Evolutionary conservation across 495 filamentous ascomycete species (phyloP).

Genomic region (Recurvomyces mirabilis): DNA sequence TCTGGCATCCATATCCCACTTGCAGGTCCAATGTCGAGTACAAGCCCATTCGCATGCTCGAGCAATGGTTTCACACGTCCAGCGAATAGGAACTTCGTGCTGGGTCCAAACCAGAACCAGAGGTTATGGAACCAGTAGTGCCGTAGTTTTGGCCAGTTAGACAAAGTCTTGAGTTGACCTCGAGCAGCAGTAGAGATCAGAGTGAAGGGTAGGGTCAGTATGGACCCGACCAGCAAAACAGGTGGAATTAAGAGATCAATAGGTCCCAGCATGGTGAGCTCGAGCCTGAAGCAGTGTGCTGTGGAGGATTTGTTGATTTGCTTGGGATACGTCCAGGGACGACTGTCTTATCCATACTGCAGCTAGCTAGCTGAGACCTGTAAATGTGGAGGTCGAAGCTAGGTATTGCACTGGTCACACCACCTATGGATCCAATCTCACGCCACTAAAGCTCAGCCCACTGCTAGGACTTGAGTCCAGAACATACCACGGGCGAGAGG

Average conservation of each 20-base stretch:
- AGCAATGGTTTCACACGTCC: conserved; percentile 1
- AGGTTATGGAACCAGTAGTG: conserved; percentile 8
- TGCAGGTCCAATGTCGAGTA: conserved; percentile 40
- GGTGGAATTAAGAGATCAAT: conserved; percentile 7
- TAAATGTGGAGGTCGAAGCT: too few relatives aligned
- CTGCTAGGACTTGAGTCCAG: too few relatives aligned
- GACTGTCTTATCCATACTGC: too few relatives aligned
- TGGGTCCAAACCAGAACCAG: conserved; percentile 6
- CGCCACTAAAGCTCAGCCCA: too few relatives aligned
- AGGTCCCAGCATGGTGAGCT: conserved; percentile 6
- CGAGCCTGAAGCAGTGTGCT: too few relatives aligned
- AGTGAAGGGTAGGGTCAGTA: conserved; percentile 3
- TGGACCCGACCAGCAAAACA: neutral
- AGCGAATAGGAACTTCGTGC: neutral
- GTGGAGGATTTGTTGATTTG: too few relatives aligned
- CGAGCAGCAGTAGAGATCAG: neutral
- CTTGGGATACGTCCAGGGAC: too few relatives aligned
- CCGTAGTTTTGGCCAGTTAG: neutral
- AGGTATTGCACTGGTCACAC: too few relatives aligned
- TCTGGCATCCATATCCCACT: conserved; percentile 38
- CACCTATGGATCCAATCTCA: too few relatives aligned
- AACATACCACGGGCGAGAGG: too few relatives aligned
- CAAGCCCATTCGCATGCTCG: conserved; percentile 23
- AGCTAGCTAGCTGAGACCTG: too few relatives aligned
- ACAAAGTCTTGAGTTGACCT: neutral